A percentile compares a stretch with the other conserved stretches of the same genome.
These are phyloP conservation scores for Arbutus unedo DNA, from an alignment of 148 eudicot species.

Conservation along the genomic window DNA sequence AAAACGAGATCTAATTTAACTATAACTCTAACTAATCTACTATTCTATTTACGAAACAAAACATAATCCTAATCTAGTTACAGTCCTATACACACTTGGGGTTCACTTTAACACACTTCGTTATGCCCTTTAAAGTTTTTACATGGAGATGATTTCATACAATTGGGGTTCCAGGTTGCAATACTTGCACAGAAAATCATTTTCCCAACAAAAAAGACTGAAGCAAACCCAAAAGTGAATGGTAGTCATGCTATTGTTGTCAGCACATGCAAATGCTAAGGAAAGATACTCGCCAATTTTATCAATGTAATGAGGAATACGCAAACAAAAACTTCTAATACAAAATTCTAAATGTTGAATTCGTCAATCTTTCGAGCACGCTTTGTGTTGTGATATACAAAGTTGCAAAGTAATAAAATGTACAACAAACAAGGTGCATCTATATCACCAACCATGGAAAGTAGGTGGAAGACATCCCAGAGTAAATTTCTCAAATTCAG, in stretches of 20 bases:
- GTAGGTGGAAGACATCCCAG: slow-evolving; percentile 87
- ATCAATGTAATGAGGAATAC: not conserved
- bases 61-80: too few species aligned
- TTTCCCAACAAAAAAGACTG: not conserved
- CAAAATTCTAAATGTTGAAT: not conserved
- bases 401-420: not conserved
- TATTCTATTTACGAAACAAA: too few species aligned
- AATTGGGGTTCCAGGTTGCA: not conserved
- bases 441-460: slow-evolving; percentile 57
- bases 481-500: slow-evolving; percentile 69
- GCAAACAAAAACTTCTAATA: not conserved
- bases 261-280: not conserved
- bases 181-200: not conserved
- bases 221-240: slow-evolving; percentile 1
- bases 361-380: not conserved
- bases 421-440: not conserved
- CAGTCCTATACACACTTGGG: too few species aligned
- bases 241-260: not conserved
- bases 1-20: too few species aligned
- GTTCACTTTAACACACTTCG: too few species aligned
- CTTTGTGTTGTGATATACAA: not conserved
- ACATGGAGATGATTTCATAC: not conserved
- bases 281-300: not conserved
- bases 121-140: not conserved
- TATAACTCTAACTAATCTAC: too few species aligned